Evolutionary conservation across 176 grass and related monocot genomes (phyloP).

Genomic region (Elymus sibiricus): DNA sequence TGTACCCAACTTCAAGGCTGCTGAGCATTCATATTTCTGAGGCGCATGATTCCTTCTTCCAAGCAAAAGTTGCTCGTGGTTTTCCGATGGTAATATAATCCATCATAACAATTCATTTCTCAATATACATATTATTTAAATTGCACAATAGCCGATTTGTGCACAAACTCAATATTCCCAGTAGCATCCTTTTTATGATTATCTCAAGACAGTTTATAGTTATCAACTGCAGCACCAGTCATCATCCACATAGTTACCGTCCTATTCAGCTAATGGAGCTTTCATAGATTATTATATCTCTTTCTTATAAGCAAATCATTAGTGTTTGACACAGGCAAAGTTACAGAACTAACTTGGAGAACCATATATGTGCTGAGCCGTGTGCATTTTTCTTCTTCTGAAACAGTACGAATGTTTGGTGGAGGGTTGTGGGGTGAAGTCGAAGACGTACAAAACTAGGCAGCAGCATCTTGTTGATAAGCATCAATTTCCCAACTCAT

Average conservation of each 20-base stretch:
- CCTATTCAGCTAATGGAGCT: background rate
- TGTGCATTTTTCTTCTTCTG: background rate
- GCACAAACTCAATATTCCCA: background rate
- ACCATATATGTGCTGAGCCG: background rate
- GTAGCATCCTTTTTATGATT: background rate
- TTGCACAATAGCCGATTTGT: background rate
- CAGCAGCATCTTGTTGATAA: slow-evolving; percentile 87
- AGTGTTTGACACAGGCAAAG: background rate
- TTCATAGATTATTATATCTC: background rate
- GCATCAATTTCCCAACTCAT: slow-evolving; percentile 79
- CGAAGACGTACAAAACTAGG: slow-evolving; percentile 79
- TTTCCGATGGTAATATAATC: slow-evolving; percentile 80
- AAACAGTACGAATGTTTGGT: slow-evolving; percentile 94
- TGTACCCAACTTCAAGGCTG: slow-evolving; percentile 79
- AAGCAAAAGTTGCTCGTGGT: slow-evolving; percentile 87
- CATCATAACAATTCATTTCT: background rate
- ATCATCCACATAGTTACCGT: background rate
- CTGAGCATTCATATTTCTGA: slow-evolving; percentile 92
- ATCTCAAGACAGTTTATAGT: background rate
- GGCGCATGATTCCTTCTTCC: slow-evolving; percentile 92
- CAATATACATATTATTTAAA: background rate
- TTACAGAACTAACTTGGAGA: background rate
- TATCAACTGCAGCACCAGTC: background rate
- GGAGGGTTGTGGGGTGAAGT: slow-evolving; percentile 77
- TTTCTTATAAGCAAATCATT: background rate